phyloP scores from a whole-genome alignment of 345 rosid species.

The Eucalyptus rudis region DNA sequence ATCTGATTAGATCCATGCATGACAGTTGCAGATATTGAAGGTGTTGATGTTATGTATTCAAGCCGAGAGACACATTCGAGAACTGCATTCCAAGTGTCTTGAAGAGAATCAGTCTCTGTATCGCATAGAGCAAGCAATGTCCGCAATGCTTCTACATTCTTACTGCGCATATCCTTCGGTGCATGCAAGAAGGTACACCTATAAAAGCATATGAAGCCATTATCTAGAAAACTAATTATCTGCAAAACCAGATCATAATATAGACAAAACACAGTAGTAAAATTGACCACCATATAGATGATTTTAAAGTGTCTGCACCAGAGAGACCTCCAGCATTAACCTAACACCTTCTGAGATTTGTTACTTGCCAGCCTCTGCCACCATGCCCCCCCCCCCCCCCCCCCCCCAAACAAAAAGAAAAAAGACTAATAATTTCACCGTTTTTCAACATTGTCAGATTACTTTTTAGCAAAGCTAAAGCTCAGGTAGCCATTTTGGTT shows the following conservation, averaged over 20 bases:
- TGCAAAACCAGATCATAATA: neutral
- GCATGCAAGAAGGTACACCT: constrained; percentile 99
- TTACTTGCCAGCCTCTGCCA: neutral
- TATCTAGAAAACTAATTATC: neutral
- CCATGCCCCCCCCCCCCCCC: neutral
- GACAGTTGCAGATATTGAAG: constrained; percentile 84
- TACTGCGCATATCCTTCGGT: constrained; percentile 90
- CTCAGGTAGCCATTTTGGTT: neutral
- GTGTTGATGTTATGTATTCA: constrained; percentile 82
- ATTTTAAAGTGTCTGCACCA: neutral
- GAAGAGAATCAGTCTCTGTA: constrained; percentile 65
- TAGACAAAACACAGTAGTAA: neutral
- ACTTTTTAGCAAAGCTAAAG: neutral
- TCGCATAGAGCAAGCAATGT: constrained; percentile 71
- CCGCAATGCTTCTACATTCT: constrained; percentile 95
- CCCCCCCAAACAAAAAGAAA: neutral
- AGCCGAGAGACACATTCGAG: constrained; percentile 98
- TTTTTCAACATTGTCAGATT: neutral
- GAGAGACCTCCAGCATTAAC: neutral
- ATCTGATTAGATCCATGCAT: constrained; percentile 98
- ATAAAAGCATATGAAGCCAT: neutral
- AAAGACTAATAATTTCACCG: neutral
- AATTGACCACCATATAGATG: neutral
- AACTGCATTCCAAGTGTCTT: constrained; percentile 99
- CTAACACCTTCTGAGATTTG: neutral